Base-by-base conservation (phyloP, 225 moss, liverwort and hornwort species). In the Sphagnum tenellum region DNA sequence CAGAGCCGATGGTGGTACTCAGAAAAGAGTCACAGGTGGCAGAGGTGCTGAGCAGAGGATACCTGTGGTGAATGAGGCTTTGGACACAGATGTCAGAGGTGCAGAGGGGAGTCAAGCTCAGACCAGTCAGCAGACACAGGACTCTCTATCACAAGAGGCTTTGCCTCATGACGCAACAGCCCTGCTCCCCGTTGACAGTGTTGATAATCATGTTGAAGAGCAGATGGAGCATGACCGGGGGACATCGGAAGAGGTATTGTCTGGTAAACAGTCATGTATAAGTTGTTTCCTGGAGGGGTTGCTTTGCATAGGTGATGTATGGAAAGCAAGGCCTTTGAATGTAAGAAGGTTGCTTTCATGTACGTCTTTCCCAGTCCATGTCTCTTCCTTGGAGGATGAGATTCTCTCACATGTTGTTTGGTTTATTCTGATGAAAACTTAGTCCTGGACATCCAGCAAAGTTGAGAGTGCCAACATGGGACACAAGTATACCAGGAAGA, bases 191-290 rank as follows among this genome's bases (percentile, higher is more conserved):
- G 48, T 67, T 66, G 86, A 70, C 9, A 82, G 48, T 58, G 68
- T 72, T 52, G 91, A 89, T 44, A 76, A 45, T 61, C 73, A 71
- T 13, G 74, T 84, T 54, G 91, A 89, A 53, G 91, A 95, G 79
- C 86, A 82, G 66, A 95, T 91, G 94, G 94, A 95, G 67, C 86
- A 91, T 66, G 89, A 88, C 62, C 81, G 84, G 13, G 78, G 82
- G 70, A 78, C 91, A 56, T 73, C 72, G 4, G 82, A 88, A 57
- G 88, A 76, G 81, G 52, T 52, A 52, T 9, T 29, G 29, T 29
- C 29, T 29, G 29, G 29, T 1, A 29, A 29, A 29, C 29, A 29
- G 29, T 29, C 29, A 29, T 29, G 29, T 29, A 29, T 29, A 29
- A 29, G 29, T 29, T 29, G 29, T 29, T 29, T 29, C 29, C 29